Base-by-base conservation (phyloP, 1,139 yeast species). In the Candida sanyaensis region DNA sequence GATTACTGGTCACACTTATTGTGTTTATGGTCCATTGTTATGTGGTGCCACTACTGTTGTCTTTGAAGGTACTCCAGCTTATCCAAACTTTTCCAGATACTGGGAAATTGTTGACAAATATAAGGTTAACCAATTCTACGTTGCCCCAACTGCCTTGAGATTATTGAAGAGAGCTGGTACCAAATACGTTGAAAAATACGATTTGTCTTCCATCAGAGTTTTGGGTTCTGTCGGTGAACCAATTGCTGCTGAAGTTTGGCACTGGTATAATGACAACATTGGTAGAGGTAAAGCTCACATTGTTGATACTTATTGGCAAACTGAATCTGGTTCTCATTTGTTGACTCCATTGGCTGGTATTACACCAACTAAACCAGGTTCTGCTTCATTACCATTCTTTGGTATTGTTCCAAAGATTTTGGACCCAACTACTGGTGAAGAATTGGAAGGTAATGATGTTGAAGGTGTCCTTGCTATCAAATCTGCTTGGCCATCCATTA, bases 221-320 rank as follows among this genome's bases (percentile, higher is more conserved):
- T 75, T 88, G 51, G 96, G 96, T 24, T 84, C 95, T 10, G 96
- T 88, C 41, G 96, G 96, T 63, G 96, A 88, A 67, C 96, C 96
- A 53, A 88, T 88, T 66, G 95, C 96, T 32, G 89, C 92, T 39
- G 96, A 88, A 63, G 91, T 88, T 49, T 88, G 96, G 96, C 90
- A 86, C 63, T 88, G 96, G 96, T 88, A 87, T 66, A 84, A 83
- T 60, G 89, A 86, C 55, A 76, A 83, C 55, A 82, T 88, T 59
- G 96, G 96, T 58, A 78, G 87, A 59, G 81, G 80, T 41, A 78
- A 85, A 64, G 86, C 88, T 44, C 89, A 87, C 60, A 82, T 86
- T 57, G 82, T 84, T 55, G 93, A 86, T 67, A 86, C 93, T 42
- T 86, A 86, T 71, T 86, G 93, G 93, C 91, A 86, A 75, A 86